Evolutionary conservation across 208 protist species (phyloP), one percentile per base, ranked within the genome.

Genomic region (Leishmania major): DNA sequence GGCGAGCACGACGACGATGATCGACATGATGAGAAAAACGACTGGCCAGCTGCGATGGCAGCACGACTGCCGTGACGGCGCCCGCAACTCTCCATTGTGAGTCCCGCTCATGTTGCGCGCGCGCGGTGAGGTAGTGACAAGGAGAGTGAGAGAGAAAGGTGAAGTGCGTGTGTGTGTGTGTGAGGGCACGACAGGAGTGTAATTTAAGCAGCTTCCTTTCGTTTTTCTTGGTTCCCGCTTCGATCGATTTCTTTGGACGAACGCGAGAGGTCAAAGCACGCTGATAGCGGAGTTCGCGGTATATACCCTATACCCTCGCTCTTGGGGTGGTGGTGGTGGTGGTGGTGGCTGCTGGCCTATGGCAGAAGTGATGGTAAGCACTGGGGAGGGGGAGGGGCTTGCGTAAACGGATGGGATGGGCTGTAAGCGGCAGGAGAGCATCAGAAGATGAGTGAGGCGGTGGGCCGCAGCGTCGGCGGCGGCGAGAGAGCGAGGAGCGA

Each of bases 1-100:
- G 45, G 82, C 83, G 28, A 94, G 72, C 15, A 86, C 83, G 28
- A 75, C 64, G 31, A 89, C 82, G 5, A 81, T 76, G 22, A 92
- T 31, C 3, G 91, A 87, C 17, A 76, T 59, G 62, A 88, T 1
- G 3, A 96, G 84, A 80, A 94, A 96, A 0, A 91, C 45, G 60
- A 78, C 82, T 7, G 87, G 85, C 88, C 91, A 93, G 82, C 90
- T 91, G 49, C 84, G 84, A 71, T 83, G 67, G 69, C 80, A 91
- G 80, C 86, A 91, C 74, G 53, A 78, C 69, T 45, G 31, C 13
- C 59, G 45, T 3, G 43, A 82, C 11, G 78, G 78, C 72, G 71
- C 49, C 28, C 45, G 82, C 43, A 78, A 59, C 1, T 75, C 78
- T 0, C 55, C 78, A 25, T 55, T 87, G 75, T 72, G 73, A 17